Evolutionary conservation across 345 rosid species (phyloP).

Genomic region (Viola odorata): DNA sequence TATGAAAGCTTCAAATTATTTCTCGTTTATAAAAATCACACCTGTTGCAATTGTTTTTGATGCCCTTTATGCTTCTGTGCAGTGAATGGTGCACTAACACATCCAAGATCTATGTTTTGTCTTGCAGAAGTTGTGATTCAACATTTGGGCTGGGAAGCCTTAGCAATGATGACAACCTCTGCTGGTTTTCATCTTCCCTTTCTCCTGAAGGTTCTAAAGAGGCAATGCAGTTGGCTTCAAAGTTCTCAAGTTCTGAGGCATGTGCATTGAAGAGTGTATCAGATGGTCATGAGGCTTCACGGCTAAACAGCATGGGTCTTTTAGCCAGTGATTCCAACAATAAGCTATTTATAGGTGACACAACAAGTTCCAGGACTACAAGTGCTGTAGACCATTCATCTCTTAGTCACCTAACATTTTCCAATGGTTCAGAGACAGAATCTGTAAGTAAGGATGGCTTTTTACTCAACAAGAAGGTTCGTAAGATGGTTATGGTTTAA

Average conservation of each 20-base stretch:
- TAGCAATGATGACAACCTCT: constrained; percentile 53
- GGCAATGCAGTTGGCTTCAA: constrained; percentile 37
- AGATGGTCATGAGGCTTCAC: constrained; percentile 34
- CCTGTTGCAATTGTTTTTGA: neutral
- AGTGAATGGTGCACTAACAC: neutral
- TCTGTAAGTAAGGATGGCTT: constrained; percentile 37
- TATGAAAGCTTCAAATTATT: neutral
- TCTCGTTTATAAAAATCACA: neutral
- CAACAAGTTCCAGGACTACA: constrained; percentile 25
- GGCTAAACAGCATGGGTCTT: constrained; percentile 30
- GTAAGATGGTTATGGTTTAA: constrained; percentile 13
- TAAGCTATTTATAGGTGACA: constrained; percentile 30
- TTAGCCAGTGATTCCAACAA: constrained; percentile 30
- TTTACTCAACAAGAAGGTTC: constrained; percentile 43
- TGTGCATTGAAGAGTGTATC: constrained; percentile 26
- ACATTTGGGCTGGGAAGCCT: constrained; percentile 65
- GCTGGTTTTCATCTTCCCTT: constrained; percentile 65
- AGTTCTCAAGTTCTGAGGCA: constrained; percentile 29
- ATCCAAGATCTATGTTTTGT: constrained; percentile 6
- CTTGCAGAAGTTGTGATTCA: constrained; percentile 75
- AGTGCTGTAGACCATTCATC: constrained; percentile 24
- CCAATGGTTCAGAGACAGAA: constrained; percentile 29
- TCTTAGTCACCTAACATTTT: constrained; percentile 19
- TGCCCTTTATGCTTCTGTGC: neutral
- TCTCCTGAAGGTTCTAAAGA: constrained; percentile 48